These are phyloP conservation scores for Forsythia viridissima DNA, from an alignment of 257 asterid genomes.

Conservation along the genomic window DNA sequence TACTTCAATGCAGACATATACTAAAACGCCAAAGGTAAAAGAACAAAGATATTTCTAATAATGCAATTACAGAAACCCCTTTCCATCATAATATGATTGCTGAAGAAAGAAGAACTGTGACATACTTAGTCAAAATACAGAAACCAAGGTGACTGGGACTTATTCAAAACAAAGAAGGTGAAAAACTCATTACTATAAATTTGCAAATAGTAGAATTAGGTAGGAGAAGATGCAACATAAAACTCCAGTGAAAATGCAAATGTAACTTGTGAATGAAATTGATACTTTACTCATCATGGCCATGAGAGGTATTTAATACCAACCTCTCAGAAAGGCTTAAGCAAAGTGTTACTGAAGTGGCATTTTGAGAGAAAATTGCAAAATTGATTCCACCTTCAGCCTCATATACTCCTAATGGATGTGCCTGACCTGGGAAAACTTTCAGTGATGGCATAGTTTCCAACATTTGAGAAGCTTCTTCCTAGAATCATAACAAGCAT, in stretches of 20 bases:
- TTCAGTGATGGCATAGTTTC: slow-evolving; percentile 40
- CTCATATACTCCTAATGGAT: slow-evolving; percentile 85
- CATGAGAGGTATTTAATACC: slow-evolving; percentile 23
- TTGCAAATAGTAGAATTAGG: not conserved
- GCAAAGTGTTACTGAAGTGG: slow-evolving; percentile 81
- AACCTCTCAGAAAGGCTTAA: slow-evolving; percentile 71
- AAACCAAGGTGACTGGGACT: slow-evolving; percentile 2
- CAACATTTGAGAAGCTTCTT: slow-evolving; percentile 46
- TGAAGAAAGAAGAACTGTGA: slow-evolving; percentile 1
- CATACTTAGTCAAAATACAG: slow-evolving; percentile 1
- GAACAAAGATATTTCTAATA: not conserved
- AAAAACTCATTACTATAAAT: slow-evolving; percentile 4
- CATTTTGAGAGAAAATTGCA: slow-evolving; percentile 89
- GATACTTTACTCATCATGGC: slow-evolving; percentile 10
- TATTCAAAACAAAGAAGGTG: not conserved
- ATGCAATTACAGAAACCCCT: slow-evolving; percentile 6
- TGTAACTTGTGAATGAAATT: slow-evolving; percentile 8
- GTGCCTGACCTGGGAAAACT: slow-evolving; percentile 76
- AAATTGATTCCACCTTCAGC: slow-evolving; percentile 81
- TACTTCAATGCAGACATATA: not conserved
- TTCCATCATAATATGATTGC: slow-evolving; percentile 2
- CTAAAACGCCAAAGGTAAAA: not conserved
- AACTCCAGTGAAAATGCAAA: not conserved
- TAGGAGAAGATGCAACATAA: not conserved
- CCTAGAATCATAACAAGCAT: slow-evolving; percentile 48